Evolutionary conservation across 2,329 filamentous ascomycete species (phyloP), one percentile per base, ranked within the genome.

Genomic region (Arthrobotrys entomopaga): DNA sequence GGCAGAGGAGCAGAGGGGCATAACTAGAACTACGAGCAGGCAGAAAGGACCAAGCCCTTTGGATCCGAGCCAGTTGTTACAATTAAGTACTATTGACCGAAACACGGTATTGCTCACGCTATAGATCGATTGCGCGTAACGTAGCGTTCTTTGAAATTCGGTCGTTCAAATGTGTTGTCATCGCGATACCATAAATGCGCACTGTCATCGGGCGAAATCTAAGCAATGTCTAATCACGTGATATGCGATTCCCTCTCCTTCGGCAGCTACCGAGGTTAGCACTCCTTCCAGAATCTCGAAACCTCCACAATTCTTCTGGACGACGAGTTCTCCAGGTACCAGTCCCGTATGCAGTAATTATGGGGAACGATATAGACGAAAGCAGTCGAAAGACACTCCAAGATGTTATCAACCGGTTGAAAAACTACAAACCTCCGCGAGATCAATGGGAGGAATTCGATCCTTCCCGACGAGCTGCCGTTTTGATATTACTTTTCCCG

Each of bases 401-500:
- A 43, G 70, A 67, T 24, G 43, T 63, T 42, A 64, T 74, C 57
- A 67, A 38, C 29, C 63, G 70, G 10, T 34, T 74, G 50, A 74
- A 66, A 58, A 67, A 64, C 26, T 74, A 74, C 58, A 74, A 74
- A 74, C 70, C 70, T 57, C 70, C 70, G 70, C 52, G 48, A 53
- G 48, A 74, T 19, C 70, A 74, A 34, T 74, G 70, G 70, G 57
- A 67, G 40, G 70, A 74, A 7, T 67, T 74, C 19, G 63, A 74
- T 67, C 19, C 54, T 16, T 74, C 70, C n/a, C 49, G 91, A 75
- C 88, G 93, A 77, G 94, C 94, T 13, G 93, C 94, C 22, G 94
- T 98, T 46, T 83, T 98, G 63, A 86, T 98, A 56, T 86, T 98
- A 60, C 86, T 98, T 0, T 97, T 95, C 80, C 92, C 93, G 40